Evolutionary conservation across 148 eudicot genomes (phyloP), one percentile per base, ranked within the genome.

Genomic region (Vaccinium macrocarpon): DNA sequence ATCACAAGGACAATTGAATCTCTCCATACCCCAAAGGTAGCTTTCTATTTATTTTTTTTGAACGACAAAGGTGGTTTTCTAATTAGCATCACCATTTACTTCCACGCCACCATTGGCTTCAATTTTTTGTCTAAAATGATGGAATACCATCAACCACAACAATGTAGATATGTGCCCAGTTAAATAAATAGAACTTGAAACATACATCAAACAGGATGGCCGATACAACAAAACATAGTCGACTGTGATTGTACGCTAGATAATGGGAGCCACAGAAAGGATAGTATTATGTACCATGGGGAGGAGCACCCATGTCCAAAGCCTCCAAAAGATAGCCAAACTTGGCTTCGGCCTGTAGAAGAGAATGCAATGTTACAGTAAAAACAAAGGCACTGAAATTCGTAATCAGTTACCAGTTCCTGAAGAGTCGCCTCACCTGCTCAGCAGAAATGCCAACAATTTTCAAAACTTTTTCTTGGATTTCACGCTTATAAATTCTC

Each of bases 241-340:
- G 21, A 11, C 10, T 48, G 19, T 14, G 27, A 27, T 68, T n/a
- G 55, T 15, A 18, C 16, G 13, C 8, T 68, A 27, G 23, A 66
- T 81, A 10, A 81, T 62, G 50, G 38, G 18, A 27, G 23, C 19
- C n/a, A 7, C 14, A 4, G 55, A 8, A 7, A 21, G 16, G 76
- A 23, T 71, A 52, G 51, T 0, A 14, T 61, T 61, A 32, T 73
- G 72, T 87, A 97, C 99, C 99, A 78, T 97, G 99, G n/a, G 99
- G 99, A 88, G 99, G 99, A 86, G 99, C 97, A 86, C 99, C 99
- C 94, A 97, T 89, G 90, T 97, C 99, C 77, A 97, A 87, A 80
- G 99, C 98, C 91, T 97, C 99, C 86, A 97, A 87, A 83, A 97
- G 99, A 88, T 95, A 97, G 25, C 98, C 99, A 78, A 97, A 97